These are phyloP conservation scores for Globisporangium polare DNA, from an alignment of 352 stramenopile species.

Conservation along the genomic window DNA sequence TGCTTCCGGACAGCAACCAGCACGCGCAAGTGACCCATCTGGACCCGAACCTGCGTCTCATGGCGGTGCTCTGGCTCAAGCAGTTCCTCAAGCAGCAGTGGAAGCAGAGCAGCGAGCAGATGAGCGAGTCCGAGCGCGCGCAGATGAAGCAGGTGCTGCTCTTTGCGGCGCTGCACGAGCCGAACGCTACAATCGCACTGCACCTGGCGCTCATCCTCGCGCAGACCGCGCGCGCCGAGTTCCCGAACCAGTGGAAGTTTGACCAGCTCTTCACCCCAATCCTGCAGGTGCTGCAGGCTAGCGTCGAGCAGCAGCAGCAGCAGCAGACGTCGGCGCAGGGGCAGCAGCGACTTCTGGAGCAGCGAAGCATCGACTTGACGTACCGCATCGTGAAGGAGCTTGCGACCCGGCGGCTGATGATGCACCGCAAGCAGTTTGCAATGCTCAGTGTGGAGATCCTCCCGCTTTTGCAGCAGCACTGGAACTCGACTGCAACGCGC, in stretches of 20 bases:
- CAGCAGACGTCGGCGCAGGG: slow-evolving; percentile 5
- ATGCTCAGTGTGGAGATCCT: slow-evolving; percentile 64
- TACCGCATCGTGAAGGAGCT: slow-evolving; percentile 82
- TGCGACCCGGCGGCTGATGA: slow-evolving; percentile 65
- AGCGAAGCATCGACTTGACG: slow-evolving; percentile 49
- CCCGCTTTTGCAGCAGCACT: slow-evolving; percentile 57
- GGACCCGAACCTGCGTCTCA: slow-evolving; percentile 52
- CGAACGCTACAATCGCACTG: slow-evolving; percentile 42
- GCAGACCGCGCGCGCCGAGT: slow-evolving; percentile 68
- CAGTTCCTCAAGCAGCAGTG: slow-evolving; percentile 58
- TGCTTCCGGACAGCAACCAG: slow-evolving; percentile 30
- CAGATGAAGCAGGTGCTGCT: slow-evolving; percentile 54
- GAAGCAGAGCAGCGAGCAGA: slow-evolving; percentile 21
- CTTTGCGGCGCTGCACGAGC: slow-evolving; percentile 65
- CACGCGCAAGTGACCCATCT: slow-evolving; percentile 21
- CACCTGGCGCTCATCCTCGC: slow-evolving; percentile 66
- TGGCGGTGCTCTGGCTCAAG: slow-evolving; percentile 79
- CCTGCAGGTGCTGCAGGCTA: slow-evolving; percentile 38
- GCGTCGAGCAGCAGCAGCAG: slow-evolving; percentile 7
- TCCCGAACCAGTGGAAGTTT: slow-evolving; percentile 62
- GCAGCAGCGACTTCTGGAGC: slow-evolving; percentile 22
- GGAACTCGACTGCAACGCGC: slow-evolving; percentile 29
- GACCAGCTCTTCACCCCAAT: slow-evolving; percentile 65
- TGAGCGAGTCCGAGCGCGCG: slow-evolving; percentile 39
- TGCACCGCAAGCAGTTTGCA: slow-evolving; percentile 80